These are phyloP conservation scores for Bothriochloa decipiens DNA, from an alignment of 176 grass and related monocot species.

Conservation along the genomic window DNA sequence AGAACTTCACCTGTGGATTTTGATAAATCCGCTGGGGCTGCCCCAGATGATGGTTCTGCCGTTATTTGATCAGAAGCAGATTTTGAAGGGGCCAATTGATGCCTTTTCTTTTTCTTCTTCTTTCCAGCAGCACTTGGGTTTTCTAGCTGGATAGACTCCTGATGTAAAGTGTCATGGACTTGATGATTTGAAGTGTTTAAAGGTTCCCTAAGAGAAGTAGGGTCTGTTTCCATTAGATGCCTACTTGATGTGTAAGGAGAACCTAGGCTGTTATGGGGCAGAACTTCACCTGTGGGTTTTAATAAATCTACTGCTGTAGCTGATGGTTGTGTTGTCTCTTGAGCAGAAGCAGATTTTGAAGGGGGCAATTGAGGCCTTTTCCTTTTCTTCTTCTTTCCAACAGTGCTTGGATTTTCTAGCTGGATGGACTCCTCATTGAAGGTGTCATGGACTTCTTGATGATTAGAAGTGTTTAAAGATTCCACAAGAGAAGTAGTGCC, in stretches of 20 bases:
- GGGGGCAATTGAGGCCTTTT: conserved; percentile 40
- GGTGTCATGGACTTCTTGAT: conserved; percentile 30
- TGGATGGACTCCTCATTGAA: conserved; percentile 26
- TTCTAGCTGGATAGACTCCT: conserved; percentile 39
- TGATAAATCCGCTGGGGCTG: conserved; percentile 28
- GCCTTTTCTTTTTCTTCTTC: conserved; percentile 71
- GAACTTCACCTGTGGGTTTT: conserved; percentile 30
- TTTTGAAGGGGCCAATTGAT: conserved; percentile 25
- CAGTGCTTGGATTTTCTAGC: conserved; percentile 41
- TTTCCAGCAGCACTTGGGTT: conserved; percentile 48
- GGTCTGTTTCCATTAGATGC: conserved; percentile 3
- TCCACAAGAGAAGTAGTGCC: conserved; percentile 11
- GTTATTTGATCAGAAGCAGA: conserved; percentile 38
- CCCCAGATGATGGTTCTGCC: conserved; percentile 23
- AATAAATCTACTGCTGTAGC: conserved; percentile 19
- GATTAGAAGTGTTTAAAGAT: conserved; percentile 12
- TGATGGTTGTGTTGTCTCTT: conserved; percentile 38
- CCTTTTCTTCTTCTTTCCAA: conserved; percentile 68
- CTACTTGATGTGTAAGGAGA: conserved; percentile 24
- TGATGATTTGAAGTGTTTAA: conserved; percentile 29
- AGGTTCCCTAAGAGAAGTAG: conserved; percentile 23
- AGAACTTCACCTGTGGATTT: conserved; percentile 35
- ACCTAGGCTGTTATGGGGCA: conserved; percentile 19
- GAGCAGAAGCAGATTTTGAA: conserved; percentile 36
- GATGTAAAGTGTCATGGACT: conserved; percentile 15